phyloP scores from a whole-genome alignment of 2,329 filamentous ascomycete genomes.

The Reticulascus tulasneorum region DNA sequence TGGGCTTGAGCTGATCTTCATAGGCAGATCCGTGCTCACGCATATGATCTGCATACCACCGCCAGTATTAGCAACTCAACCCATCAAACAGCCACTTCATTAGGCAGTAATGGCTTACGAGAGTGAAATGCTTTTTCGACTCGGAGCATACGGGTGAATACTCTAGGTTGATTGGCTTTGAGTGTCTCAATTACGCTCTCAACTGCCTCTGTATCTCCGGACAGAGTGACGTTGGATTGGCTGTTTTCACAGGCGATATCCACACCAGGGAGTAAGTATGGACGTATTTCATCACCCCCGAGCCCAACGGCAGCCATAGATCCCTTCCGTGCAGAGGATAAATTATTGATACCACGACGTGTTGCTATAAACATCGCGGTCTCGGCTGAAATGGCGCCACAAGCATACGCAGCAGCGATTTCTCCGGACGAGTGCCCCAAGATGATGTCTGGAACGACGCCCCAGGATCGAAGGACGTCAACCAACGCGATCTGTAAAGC shows the following conservation, averaged over 20 bases:
- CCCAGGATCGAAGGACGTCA: constrained; percentile 27
- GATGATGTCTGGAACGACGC: constrained; percentile 24
- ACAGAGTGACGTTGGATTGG: constrained; percentile 46
- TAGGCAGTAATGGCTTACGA: constrained; percentile 11
- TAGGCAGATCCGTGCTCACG: constrained; percentile 4
- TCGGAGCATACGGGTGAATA: constrained; percentile 44
- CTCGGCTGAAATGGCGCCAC: constrained; percentile 21
- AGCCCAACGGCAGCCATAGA: constrained; percentile 54
- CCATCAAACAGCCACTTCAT: no score
- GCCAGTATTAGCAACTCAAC: no score
- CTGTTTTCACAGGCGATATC: constrained; percentile 45
- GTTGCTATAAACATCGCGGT: constrained; percentile 30
- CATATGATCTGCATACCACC: constrained; percentile 10
- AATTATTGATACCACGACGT: constrained; percentile 27
- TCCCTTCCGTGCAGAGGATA: constrained; percentile 24
- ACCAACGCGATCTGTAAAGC: constrained; percentile 48
- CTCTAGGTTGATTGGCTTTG: constrained; percentile 19
- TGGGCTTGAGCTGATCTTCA: constrained; percentile 1
- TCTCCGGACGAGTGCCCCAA: constrained; percentile 36
- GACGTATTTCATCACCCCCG: constrained; percentile 21
- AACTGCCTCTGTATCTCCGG: constrained; percentile 18
- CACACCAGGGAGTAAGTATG: constrained; percentile 26
- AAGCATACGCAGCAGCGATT: constrained; percentile 35
- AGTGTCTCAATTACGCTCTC: constrained; percentile 22
- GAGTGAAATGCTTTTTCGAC: constrained; percentile 53